These are phyloP conservation scores for Orbilia brochopaga DNA, from an alignment of 2,329 filamentous ascomycete species.

Conservation along the genomic window DNA sequence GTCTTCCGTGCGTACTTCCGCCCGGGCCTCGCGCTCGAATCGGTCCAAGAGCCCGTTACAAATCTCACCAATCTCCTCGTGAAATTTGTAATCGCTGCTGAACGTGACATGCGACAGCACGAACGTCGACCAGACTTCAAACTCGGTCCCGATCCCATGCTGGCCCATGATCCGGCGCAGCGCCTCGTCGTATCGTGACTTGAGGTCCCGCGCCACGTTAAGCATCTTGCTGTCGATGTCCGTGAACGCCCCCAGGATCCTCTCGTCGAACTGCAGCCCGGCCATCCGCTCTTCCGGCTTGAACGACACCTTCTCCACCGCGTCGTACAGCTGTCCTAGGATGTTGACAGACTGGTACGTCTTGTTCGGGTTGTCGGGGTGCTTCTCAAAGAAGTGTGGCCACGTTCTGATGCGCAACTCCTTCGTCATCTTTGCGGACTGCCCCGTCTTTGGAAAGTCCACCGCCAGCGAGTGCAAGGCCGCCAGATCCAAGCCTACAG, in stretches of 20 bases:
- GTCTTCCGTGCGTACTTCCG: slow-evolving; percentile 68
- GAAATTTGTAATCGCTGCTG: slow-evolving; percentile 80
- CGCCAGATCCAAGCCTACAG: slow-evolving; percentile 71
- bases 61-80: slow-evolving; percentile 78
- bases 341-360: slow-evolving; percentile 58
- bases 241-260: slow-evolving; percentile 71
- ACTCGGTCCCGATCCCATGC: slow-evolving; percentile 81
- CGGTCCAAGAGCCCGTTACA: slow-evolving; percentile 70
- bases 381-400: slow-evolving; percentile 70
- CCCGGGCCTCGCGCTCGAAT: slow-evolving; percentile 71
- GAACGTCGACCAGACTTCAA: slow-evolving; percentile 89
- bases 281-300: slow-evolving; percentile 66
- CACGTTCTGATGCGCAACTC: slow-evolving; percentile 53
- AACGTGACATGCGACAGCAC: slow-evolving; percentile 75
- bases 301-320: slow-evolving; percentile 68
- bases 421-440: slow-evolving; percentile 71
- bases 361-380: slow-evolving; percentile 66
- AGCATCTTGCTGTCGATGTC: slow-evolving; percentile 64
- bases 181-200: slow-evolving; percentile 76
- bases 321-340: slow-evolving; percentile 81
- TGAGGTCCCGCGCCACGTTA: slow-evolving; percentile 69
- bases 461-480: slow-evolving; percentile 86
- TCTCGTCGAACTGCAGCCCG: slow-evolving; percentile 71
- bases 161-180: slow-evolving; percentile 83
- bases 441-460: slow-evolving; percentile 90